A percentile compares a stretch with the other conserved stretches of the same genome.
These are phyloP conservation scores for Phytophthora europaea DNA, from an alignment of 352 stramenopile species.

Conservation along the genomic window DNA sequence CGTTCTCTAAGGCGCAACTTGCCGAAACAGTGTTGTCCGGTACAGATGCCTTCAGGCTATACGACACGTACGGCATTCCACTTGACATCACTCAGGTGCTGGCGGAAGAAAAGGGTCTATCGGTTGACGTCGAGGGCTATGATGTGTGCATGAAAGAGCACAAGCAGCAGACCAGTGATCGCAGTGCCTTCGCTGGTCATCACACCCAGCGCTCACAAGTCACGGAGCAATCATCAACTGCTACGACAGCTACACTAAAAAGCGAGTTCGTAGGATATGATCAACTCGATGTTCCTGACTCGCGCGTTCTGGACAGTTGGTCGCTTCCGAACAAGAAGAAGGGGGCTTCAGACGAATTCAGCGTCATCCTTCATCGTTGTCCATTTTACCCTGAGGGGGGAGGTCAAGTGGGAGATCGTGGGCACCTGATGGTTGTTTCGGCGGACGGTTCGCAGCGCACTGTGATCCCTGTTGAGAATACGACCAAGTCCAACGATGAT, in stretches of 20 bases:
- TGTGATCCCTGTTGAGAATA: constrained; percentile 50
- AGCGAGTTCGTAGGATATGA: constrained; percentile 78
- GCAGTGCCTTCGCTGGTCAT: constrained; percentile 49
- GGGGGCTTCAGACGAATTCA: constrained; percentile 31
- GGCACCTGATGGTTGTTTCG: constrained; percentile 40
- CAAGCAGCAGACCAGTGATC: constrained; percentile 58
- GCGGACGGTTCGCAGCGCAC: constrained; percentile 10
- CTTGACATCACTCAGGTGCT: constrained; percentile 82
- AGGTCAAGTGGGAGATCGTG: constrained; percentile 80
- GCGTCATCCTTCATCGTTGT: constrained; percentile 61
- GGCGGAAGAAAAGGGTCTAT: constrained; percentile 64
- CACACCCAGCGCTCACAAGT: constrained; percentile 23
- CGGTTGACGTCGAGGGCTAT: constrained; percentile 69
- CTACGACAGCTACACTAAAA: background rate
- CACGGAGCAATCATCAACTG: constrained; percentile 10
- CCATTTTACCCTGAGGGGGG: constrained; percentile 86
- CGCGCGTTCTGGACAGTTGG: constrained; percentile 54
- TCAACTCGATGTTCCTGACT: constrained; percentile 43
- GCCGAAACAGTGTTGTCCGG: constrained; percentile 46
- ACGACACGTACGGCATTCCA: constrained; percentile 83
- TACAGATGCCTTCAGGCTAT: constrained; percentile 72
- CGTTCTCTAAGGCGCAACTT: constrained; percentile 42
- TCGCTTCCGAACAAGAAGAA: constrained; percentile 13
- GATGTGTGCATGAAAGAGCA: constrained; percentile 57
- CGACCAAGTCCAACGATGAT: constrained; percentile 52